Conservation (phyloP, 1,139 yeast species). For the Taiozyma onychis region DNA sequence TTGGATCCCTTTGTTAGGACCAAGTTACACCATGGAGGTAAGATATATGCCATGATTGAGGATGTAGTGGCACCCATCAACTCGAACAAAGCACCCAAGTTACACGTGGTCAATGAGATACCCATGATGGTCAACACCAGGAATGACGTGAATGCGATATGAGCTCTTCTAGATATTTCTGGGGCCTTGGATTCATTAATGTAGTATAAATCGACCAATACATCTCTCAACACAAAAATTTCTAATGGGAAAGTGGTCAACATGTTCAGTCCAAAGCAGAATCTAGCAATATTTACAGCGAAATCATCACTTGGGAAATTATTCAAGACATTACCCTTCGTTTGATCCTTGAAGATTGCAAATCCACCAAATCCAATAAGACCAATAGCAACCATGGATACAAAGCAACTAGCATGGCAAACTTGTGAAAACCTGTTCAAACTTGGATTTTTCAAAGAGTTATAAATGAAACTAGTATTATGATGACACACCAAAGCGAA, state of each 20-base stretch:
- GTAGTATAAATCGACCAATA: slow-evolving; percentile 57
- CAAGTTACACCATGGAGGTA: slow-evolving; percentile 81
- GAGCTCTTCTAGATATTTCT: slow-evolving; percentile 43
- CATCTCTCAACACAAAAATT: slow-evolving; percentile 85
- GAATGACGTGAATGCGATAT: slow-evolving; percentile 60
- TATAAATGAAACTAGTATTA: slow-evolving; percentile 83
- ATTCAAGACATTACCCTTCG: slow-evolving; percentile 83
- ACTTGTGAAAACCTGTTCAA: slow-evolving; percentile 66
- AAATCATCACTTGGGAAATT: slow-evolving; percentile 74
- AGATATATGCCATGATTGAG: slow-evolving; percentile 83
- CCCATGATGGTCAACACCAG: slow-evolving; percentile 68
- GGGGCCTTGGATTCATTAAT: slow-evolving; percentile 23
- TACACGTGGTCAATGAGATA: slow-evolving; percentile 76
- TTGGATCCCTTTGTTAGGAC: slow-evolving; percentile 54
- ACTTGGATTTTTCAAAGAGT: slow-evolving; percentile 73
- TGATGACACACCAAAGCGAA: slow-evolving; percentile 96
- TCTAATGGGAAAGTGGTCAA: slow-evolving; percentile 90
- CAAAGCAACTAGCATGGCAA: slow-evolving; percentile 79
- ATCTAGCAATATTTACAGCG: slow-evolving; percentile 76
- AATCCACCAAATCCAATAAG: slow-evolving; percentile 80
- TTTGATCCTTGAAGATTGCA: slow-evolving; percentile 64
- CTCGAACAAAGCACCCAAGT: slow-evolving; percentile 83
- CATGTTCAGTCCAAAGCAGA: slow-evolving; percentile 93
- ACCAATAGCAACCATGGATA: slow-evolving; percentile 76
- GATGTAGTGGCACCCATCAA: slow-evolving; percentile 93